Evolutionary conservation across 2,329 filamentous ascomycete species (phyloP), one percentile per base, ranked within the genome.

Genomic region (Fusarium sp.): DNA sequence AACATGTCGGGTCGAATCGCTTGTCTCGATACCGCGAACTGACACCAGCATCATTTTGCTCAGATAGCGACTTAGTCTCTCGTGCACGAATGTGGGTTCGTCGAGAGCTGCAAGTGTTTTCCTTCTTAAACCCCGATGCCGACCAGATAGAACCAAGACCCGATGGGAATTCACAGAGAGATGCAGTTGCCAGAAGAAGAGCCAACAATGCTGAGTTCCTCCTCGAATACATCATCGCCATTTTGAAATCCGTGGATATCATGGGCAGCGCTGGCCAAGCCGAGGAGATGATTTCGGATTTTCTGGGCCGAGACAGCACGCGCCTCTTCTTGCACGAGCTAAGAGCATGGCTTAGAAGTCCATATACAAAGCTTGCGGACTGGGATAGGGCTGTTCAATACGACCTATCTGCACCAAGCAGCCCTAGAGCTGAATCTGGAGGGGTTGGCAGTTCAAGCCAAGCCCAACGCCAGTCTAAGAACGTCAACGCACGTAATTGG

Each of bases 361-460:
- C 95, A 0, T 96, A 90, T 78, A 86, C 82, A 6, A 90, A 88
- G 14, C 82, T 97, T 14, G 87, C 90, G 58, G 92, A 92, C 52
- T 98, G 95, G 94, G 96, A 98, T 83, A 85, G 88, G 24, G 85
- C 90, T 72, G 93, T 95, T 20, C 94, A 96, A 81, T 97, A 98
- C 39, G 78, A 79, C 33, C 63, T 20, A 70, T 15, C 63, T 11
- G 26, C 60, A n/a, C 14, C 54, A 18, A 44, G 41, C 8, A 65
- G 38, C 41, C 59, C 41, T 9, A 51, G 60, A 41, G 35, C 38
- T 15, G 52, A 38, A 24, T 22, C 48, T 18, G 52, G 41, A 28
- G 35, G 31, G 28, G 26, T 51, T 14, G 52, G 39, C 9, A 66
- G 20, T 41, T 35, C 61, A n/a, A 26, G 66, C 7, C 57, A 62